These are phyloP conservation scores for Vaccinium corymbosum DNA, from an alignment of 148 eudicot genomes.

Conservation along the genomic window DNA sequence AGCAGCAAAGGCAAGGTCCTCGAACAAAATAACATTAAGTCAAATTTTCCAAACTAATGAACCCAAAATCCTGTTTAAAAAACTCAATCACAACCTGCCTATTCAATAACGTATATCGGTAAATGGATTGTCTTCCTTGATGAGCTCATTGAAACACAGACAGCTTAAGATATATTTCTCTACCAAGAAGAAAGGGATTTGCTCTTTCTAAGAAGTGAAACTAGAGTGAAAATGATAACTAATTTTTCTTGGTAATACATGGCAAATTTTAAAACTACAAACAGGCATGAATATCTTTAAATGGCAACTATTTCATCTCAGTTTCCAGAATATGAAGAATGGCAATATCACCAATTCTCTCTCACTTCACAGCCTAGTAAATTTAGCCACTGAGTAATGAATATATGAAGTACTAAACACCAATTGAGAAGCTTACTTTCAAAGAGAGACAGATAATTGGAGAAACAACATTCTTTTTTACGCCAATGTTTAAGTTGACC, in stretches of 20 bases:
- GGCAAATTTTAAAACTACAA: no score
- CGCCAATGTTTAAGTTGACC: background rate
- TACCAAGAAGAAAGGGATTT: no score
- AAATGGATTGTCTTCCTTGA: background rate
- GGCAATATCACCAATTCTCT: background rate
- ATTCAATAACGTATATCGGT: background rate
- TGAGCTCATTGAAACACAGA: background rate
- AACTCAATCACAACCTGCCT: background rate
- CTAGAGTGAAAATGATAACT: no score
- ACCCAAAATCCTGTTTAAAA: no score
- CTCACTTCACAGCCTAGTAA: background rate
- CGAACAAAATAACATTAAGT: no score
- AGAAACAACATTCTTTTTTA: background rate
- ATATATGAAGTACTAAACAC: background rate
- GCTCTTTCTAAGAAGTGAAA: no score
- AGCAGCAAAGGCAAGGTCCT: no score
- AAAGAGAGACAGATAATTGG: background rate
- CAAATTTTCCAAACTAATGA: no score
- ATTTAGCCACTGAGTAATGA: background rate
- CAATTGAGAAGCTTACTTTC: background rate
- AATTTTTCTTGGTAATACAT: no score
- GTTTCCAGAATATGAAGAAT: background rate
- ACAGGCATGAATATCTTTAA: background rate
- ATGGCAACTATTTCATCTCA: background rate
- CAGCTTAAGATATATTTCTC: background rate